Evolutionary conservation across 108 stramenopile genomes (phyloP).

Genomic region (Pseudonitzschia multistriata): DNA sequence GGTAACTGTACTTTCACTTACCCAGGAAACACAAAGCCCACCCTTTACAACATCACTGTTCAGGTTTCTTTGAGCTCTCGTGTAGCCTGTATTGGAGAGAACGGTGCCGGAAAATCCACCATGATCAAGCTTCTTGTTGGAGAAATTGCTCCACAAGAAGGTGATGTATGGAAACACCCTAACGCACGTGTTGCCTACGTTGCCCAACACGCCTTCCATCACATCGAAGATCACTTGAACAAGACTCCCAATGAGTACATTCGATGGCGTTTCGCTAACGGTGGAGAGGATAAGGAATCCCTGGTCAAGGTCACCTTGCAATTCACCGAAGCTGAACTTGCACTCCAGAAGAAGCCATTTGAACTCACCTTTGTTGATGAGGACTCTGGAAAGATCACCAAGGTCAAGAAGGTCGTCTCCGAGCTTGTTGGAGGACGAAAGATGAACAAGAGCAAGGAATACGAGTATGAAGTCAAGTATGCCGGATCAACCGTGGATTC

Average conservation of each 20-base stretch:
- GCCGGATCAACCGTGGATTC: conserved; percentile 84
- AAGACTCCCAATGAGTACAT: conserved; percentile 99
- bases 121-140: conserved; percentile 99
- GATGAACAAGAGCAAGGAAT: conserved; percentile 93
- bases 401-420: conserved; percentile 95
- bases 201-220: conserved; percentile 99
- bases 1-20: conserved; percentile 96
- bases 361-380: conserved; percentile 94
- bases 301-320: conserved; percentile 96
- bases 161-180: conserved; percentile 99
- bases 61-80: conserved; percentile 98
- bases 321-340: conserved; percentile 91
- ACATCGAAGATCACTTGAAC: conserved; percentile 96
- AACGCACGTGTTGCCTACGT: conserved; percentile 99
- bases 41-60: conserved; percentile 93
- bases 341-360: conserved; percentile 92
- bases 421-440: conserved; percentile 96
- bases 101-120: conserved; percentile 99
- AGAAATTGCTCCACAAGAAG: conserved; percentile 92
- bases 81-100: conserved; percentile 98
- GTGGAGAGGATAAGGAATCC: conserved; percentile 98
- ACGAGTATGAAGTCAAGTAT: conserved; percentile 96
- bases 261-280: conserved; percentile 98
- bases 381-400: conserved; percentile 90
- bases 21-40: conserved; percentile 91